phyloP scores from a whole-genome alignment of 352 stramenopile species.

The Pythium plurisporium region DNA sequence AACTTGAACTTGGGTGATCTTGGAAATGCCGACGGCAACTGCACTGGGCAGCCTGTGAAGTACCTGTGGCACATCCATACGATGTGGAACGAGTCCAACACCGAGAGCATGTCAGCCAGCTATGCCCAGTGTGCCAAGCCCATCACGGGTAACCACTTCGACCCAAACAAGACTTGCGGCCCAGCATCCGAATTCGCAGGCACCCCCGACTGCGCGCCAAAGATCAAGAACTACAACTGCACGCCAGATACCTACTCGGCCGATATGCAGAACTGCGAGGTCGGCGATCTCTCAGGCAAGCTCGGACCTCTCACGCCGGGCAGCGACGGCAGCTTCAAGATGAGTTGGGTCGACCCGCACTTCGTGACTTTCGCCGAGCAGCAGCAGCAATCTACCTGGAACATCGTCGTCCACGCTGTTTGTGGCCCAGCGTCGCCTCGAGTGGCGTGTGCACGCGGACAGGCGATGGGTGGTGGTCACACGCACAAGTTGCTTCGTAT shows the following conservation, averaged over 20 bases:
- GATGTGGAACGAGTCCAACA: slow-evolving; percentile 22
- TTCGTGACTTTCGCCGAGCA: too few species aligned
- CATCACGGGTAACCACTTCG: slow-evolving; percentile 31
- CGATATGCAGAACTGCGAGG: slow-evolving; percentile 21
- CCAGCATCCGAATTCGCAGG: slow-evolving; percentile 26
- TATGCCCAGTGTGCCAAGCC: slow-evolving; percentile 19
- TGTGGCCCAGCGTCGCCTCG: too few species aligned
- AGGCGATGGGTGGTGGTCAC: too few species aligned
- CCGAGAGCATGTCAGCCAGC: slow-evolving; percentile 18
- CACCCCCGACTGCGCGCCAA: slow-evolving; percentile 13
- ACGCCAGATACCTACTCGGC: slow-evolving; percentile 23
- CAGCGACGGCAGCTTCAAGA: slow-evolving; percentile 9
- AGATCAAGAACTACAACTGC: slow-evolving; percentile 25
- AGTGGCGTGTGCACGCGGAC: too few species aligned
- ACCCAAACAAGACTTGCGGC: slow-evolving; percentile 28
- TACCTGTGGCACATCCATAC: slow-evolving; percentile 39
- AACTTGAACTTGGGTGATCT: slow-evolving; percentile 11
- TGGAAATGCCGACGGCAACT: slow-evolving; percentile 29
- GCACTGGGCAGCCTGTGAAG: slow-evolving; percentile 17
- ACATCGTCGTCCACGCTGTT: too few species aligned
- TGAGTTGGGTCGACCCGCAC: slow-evolving; percentile 24
- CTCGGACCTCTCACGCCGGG: slow-evolving; percentile 22
- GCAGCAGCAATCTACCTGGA: too few species aligned
- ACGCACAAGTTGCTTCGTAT: too few species aligned
- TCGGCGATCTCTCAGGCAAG: slow-evolving; percentile 32